A percentile compares a stretch with the other conserved stretches of the same genome.
Conservation (phyloP, 2,329 filamentous ascomycete genomes). For the Ceratocystis albifundus region DNA sequence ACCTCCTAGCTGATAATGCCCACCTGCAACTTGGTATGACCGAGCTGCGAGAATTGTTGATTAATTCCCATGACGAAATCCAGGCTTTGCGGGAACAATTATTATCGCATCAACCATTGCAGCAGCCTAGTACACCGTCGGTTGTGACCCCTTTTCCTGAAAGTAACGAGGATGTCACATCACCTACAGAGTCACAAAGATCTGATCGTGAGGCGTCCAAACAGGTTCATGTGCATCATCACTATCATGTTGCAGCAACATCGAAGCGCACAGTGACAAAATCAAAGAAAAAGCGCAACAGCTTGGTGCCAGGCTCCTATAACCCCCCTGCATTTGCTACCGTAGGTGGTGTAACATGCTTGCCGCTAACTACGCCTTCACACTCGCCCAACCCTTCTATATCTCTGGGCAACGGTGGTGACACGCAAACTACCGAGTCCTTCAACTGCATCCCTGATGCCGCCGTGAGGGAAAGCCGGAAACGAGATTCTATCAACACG, state of each 20-base stretch:
- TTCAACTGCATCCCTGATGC: constrained; percentile 37
- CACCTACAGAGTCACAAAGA: constrained; percentile 27
- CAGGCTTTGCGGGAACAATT: constrained; percentile 75
- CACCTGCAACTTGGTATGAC: constrained; percentile 85
- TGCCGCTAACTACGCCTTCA: constrained; percentile 11
- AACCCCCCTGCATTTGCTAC: constrained; percentile 35
- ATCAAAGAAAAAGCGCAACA: constrained; percentile 60
- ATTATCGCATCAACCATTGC: constrained; percentile 57
- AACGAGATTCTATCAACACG: constrained; percentile 23
- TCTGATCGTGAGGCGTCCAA: constrained; percentile 39
- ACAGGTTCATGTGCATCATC: constrained; percentile 85
- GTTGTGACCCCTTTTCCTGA: neutral
- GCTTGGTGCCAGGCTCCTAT: constrained; percentile 50
- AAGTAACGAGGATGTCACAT: constrained; percentile 10
- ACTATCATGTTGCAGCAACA: constrained; percentile 60
- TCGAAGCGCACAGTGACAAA: constrained; percentile 48
- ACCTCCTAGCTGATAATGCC: constrained; percentile 89
- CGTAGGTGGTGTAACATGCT: neutral
- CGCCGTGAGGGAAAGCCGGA: constrained; percentile 6
- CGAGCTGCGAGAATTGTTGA: constrained; percentile 80
- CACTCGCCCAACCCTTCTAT: constrained; percentile 20
- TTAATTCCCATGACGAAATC: constrained; percentile 88
- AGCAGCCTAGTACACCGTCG: neutral
- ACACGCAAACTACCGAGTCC: constrained; percentile 32
- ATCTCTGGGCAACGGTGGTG: constrained; percentile 14